phyloP scores from a whole-genome alignment of 78 protist genomes.

The Chrysochromulina tobinii region DNA sequence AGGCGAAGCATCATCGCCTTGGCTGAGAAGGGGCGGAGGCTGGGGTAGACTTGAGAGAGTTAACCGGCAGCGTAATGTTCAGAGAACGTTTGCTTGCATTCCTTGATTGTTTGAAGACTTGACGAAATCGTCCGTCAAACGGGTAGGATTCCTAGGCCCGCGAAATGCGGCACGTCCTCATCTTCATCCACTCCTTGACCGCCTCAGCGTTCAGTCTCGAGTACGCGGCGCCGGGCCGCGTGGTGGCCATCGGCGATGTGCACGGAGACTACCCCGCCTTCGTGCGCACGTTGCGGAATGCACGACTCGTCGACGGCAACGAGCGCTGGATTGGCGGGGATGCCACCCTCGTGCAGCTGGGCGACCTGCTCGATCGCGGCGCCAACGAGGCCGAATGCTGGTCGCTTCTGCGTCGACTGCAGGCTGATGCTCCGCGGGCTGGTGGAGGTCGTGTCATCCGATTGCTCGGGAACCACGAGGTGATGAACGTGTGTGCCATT shows the following conservation, averaged over 20 bases:
- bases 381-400: background rate
- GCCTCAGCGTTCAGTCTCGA: no score
- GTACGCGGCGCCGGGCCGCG: background rate
- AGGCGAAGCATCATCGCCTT: no score
- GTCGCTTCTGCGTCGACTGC: background rate
- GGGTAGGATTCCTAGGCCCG: no score
- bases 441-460: background rate
- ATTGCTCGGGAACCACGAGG: constrained; percentile 14
- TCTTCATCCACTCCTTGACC: no score
- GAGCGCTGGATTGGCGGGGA: background rate
- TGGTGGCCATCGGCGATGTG: background rate
- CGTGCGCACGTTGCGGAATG: background rate
- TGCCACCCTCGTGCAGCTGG: background rate
- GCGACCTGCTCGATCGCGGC: constrained; percentile 11
- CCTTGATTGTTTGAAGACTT: no score
- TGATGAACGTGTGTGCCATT: background rate
- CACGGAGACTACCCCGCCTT: background rate
- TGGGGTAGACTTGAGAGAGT: no score
- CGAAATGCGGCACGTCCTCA: no score
- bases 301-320: background rate
- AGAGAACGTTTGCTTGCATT: no score
- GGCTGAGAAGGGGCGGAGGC: no score
- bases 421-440: background rate
- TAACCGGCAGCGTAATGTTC: no score
- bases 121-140: no score